These are phyloP conservation scores for Houttuynia cordata DNA, from an alignment of 164 flowering plant species.

Conservation along the genomic window DNA sequence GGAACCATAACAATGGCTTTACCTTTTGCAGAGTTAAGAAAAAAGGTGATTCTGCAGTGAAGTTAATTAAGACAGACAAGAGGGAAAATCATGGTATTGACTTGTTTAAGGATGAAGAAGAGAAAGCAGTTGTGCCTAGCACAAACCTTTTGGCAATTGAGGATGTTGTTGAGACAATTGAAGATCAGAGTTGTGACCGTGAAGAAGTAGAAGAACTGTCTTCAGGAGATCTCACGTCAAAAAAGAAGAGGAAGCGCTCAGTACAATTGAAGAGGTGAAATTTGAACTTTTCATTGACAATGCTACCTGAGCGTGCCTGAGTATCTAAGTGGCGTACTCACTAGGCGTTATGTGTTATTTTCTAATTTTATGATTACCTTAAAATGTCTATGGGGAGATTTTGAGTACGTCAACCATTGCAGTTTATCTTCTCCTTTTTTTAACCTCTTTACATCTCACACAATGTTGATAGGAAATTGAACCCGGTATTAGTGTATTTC, in stretches of 20 bases:
- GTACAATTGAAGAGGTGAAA: conserved; percentile 27
- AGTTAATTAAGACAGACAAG: conserved; percentile 6
- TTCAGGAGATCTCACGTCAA: conserved; percentile 14
- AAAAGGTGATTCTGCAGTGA: conserved; percentile 17
- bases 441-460: too few relatives aligned
- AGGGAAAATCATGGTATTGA: conserved; percentile 13
- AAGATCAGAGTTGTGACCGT: conserved; percentile 39
- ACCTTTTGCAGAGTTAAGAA: conserved; percentile 38
- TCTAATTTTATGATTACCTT: too few relatives aligned
- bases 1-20: not conserved
- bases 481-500: too few relatives aligned
- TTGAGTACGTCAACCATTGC: too few relatives aligned
- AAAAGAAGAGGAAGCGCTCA: conserved; percentile 54
- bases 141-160: conserved; percentile 44
- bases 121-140: conserved; percentile 21
- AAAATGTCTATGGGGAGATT: too few relatives aligned
- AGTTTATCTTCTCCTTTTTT: too few relatives aligned
- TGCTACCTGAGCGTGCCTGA: not conserved
- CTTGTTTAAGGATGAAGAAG: conserved; percentile 20
- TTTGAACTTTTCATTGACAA: conserved; percentile 20
- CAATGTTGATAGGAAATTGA: too few relatives aligned
- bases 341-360: not conserved
- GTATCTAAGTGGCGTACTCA: not conserved
- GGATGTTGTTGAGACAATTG: conserved; percentile 30
- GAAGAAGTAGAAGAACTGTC: conserved; percentile 27